Percentiles rank a stretch among this genome's conserved stretches.
Conservation (phyloP, 139 green algal genomes). For the Coelastrella sp. region DNA sequence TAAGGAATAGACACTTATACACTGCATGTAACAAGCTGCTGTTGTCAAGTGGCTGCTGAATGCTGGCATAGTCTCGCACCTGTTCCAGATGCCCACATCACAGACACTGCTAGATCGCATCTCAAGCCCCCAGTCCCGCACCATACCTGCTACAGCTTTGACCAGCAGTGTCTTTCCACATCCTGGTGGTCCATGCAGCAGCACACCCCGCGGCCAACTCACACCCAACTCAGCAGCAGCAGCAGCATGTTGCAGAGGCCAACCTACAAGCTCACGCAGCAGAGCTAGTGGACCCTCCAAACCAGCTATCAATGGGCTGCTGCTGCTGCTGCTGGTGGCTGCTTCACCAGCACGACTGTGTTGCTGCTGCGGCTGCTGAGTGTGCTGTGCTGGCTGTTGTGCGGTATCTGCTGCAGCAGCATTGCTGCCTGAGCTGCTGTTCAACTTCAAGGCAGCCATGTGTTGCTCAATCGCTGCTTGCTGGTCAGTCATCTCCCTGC, state of each 20-base stretch:
- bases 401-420: background rate
- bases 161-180: constrained; percentile 97
- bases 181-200: constrained; percentile 85
- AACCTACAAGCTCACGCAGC: constrained; percentile 79
- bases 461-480: constrained; percentile 9
- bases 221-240: constrained; percentile 73
- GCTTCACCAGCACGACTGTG: background rate
- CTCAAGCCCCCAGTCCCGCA: too few relatives aligned
- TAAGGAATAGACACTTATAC: too few relatives aligned
- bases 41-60: too few relatives aligned
- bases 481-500: background rate
- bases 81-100: too few relatives aligned
- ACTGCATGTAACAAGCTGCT: too few relatives aligned
- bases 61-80: too few relatives aligned
- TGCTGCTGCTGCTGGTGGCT: constrained; percentile 15
- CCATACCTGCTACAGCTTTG: constrained; percentile 83
- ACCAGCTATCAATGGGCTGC: constrained; percentile 7
- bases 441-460: background rate
- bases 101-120: too few relatives aligned
- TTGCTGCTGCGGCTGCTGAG: constrained; percentile 14
- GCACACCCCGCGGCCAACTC: constrained; percentile 79
- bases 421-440: background rate
- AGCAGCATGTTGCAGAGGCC: constrained; percentile 66
- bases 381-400: constrained; percentile 8
- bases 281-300: constrained; percentile 45